Conservation (phyloP, 306 rosid genomes). For the Parietaria judaica region DNA sequence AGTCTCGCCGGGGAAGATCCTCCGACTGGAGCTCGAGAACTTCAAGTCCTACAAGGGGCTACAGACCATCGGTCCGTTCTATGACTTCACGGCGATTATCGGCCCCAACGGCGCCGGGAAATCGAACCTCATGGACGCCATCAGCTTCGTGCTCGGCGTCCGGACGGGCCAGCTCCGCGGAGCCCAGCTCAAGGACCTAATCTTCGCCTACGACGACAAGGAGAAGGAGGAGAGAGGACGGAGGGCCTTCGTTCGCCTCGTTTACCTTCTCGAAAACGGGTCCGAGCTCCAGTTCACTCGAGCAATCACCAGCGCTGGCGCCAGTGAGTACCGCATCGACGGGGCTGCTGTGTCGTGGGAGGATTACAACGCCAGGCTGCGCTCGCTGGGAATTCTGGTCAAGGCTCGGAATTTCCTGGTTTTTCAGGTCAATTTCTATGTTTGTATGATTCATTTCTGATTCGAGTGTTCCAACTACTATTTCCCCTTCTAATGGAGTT, state of each 20-base stretch:
- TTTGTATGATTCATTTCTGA: background rate
- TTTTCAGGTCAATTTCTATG: slow-evolving; percentile 64
- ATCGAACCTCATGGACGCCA: slow-evolving; percentile 98
- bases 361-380: slow-evolving; percentile 48
- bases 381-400: slow-evolving; percentile 88
- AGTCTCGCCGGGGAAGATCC: slow-evolving; percentile 75
- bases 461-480: no score
- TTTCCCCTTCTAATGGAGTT: no score
- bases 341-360: slow-evolving; percentile 66
- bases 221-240: slow-evolving; percentile 92
- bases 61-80: slow-evolving; percentile 85
- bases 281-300: slow-evolving; percentile 77
- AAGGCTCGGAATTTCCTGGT: slow-evolving; percentile 97
- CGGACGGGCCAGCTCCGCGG: slow-evolving; percentile 95
- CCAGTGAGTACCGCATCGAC: slow-evolving; percentile 82
- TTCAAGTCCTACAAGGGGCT: slow-evolving; percentile 94
- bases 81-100: slow-evolving; percentile 87
- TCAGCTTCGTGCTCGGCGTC: slow-evolving; percentile 97
- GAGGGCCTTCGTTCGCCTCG: slow-evolving; percentile 69
- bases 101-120: slow-evolving; percentile 98
- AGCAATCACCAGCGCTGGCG: slow-evolving; percentile 64
- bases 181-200: slow-evolving; percentile 85
- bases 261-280: slow-evolving; percentile 62
- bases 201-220: slow-evolving; percentile 80
- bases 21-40: slow-evolving; percentile 75